phyloP scores from a whole-genome alignment of 306 rosid genomes.

The cucumber (Cucumis sativus) region Cucumber_9930_V3 NC_026660.2:530501-531000 shows the following conservation, averaged over 20 bases:
- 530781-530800: constrained; percentile 17
- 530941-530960: constrained; percentile 39
- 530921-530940: constrained; percentile 43
- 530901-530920: constrained; percentile 36
- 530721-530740: constrained; percentile 12
- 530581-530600: neutral
- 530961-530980: constrained; percentile 34
- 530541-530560: neutral
- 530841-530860: constrained; percentile 15
- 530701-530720: constrained; percentile 4
- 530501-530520: neutral
- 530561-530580: neutral
- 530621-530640: neutral
- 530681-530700: neutral
- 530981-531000: constrained; percentile 45
- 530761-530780: constrained; percentile 9
- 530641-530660: neutral
- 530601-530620: neutral
- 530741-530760: constrained; percentile 31
- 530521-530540: neutral
- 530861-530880: constrained; percentile 23
- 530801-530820: constrained; percentile 21
- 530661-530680: neutral
- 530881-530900: constrained; percentile 12
- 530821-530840: constrained; percentile 22